Percentiles rank a stretch among this genome's conserved stretches.
Evolutionary conservation across 2,329 filamentous ascomycete species (phyloP).

Genomic region (Colletotrichum noveboracense): DNA sequence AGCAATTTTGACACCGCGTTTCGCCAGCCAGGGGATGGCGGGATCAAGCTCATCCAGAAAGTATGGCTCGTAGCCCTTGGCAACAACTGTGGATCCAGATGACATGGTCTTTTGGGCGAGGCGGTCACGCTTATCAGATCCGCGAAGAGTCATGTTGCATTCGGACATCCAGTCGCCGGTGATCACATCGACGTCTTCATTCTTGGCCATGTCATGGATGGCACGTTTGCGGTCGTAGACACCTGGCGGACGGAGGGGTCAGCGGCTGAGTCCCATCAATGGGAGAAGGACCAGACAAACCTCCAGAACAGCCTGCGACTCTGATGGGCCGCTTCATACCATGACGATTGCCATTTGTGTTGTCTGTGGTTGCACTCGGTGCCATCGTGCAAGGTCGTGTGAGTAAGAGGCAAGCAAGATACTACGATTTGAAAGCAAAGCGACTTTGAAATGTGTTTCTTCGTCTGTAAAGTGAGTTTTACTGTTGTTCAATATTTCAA

Average conservation of each 20-base stretch:
- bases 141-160: conserved; percentile 33
- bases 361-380: neutral
- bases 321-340: neutral
- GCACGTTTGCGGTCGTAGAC: conserved; percentile 42
- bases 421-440: fast-evolving
- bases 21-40: conserved; percentile 32
- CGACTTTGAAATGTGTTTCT: fast-evolving
- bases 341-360: neutral
- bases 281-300: neutral
- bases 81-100: conserved; percentile 29
- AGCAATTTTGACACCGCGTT: conserved; percentile 36
- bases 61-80: conserved; percentile 47
- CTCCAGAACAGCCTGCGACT: neutral
- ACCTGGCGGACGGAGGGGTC: conserved; percentile 21
- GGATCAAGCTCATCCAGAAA: conserved; percentile 35
- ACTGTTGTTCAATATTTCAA: neutral
- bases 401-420: neutral
- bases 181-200: conserved; percentile 33
- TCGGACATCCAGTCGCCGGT: conserved; percentile 37
- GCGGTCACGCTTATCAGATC: conserved; percentile 30
- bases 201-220: conserved; percentile 29
- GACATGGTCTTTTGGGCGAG: conserved; percentile 27
- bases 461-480: neutral
- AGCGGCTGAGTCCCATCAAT: neutral
- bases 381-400: neutral